Evolutionary conservation across 345 rosid species (phyloP).

Genomic region (Reutealis trisperma): DNA sequence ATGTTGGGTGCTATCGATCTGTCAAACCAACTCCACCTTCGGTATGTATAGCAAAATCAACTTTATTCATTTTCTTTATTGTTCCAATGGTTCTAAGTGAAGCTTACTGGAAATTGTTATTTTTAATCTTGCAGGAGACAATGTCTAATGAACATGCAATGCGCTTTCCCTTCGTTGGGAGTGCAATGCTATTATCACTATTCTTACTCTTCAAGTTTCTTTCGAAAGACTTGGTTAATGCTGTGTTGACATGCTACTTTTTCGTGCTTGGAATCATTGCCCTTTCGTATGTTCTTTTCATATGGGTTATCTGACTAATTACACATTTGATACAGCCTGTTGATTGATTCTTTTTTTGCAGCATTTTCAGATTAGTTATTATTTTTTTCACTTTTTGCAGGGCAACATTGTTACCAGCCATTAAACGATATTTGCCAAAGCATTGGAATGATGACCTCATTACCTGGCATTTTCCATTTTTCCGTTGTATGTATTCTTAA

Average conservation of each 20-base stretch:
- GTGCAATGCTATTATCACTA: conserved; percentile 93
- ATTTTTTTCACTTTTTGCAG: conserved; percentile 42
- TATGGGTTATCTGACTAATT: background rate
- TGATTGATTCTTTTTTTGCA: conserved; percentile 3
- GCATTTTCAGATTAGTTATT: conserved; percentile 21
- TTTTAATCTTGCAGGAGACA: conserved; percentile 67
- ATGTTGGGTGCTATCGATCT: conserved; percentile 96
- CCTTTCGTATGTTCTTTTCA: conserved; percentile 75
- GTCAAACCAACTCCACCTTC: conserved; percentile 94
- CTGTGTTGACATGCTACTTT: conserved; percentile 92
- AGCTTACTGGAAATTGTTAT: conserved; percentile 9
- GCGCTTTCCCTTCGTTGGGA: conserved; percentile 98
- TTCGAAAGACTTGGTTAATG: conserved; percentile 92
- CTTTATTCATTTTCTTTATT: background rate
- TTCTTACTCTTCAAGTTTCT: conserved; percentile 95
- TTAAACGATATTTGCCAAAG: conserved; percentile 67
- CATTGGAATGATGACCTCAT: conserved; percentile 83
- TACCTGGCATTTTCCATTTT: conserved; percentile 73
- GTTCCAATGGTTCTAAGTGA: background rate
- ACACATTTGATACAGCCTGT: background rate
- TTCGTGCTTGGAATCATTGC: conserved; percentile 90
- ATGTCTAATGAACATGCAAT: conserved; percentile 98
- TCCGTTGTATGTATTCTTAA: conserved; percentile 60
- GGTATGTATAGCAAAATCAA: conserved; percentile 39
- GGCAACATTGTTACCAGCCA: conserved; percentile 87